phyloP scores from a whole-genome alignment of 228 moss, liverwort and hornwort genomes.

The Sphagnum fallax region DNA sequence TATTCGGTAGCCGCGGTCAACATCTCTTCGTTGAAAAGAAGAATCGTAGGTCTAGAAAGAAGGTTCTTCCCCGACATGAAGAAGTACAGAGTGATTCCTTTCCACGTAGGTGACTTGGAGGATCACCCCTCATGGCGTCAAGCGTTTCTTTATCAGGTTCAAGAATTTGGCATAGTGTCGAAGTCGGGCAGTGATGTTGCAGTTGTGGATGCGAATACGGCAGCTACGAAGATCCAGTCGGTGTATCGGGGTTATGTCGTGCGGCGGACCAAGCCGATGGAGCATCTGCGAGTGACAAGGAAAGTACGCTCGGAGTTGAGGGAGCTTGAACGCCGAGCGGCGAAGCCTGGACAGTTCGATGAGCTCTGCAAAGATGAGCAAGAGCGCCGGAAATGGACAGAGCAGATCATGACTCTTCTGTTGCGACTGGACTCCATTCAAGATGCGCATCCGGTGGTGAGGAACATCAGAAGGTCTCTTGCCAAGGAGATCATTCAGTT shows the following conservation, averaged over 20 bases:
- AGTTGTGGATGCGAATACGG: conserved; percentile 11
- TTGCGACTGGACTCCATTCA: conserved; percentile 59
- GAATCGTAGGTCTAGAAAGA: background rate
- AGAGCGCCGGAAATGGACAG: conserved; percentile 47
- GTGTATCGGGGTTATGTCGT: conserved; percentile 42
- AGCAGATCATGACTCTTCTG: conserved; percentile 46
- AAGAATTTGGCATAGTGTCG: background rate
- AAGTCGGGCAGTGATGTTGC: too few species aligned
- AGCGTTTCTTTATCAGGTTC: background rate
- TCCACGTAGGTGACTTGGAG: background rate
- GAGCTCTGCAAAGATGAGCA: conserved; percentile 23
- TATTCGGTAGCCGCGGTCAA: too few species aligned
- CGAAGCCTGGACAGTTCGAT: conserved; percentile 19
- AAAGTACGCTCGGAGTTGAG: conserved; percentile 31
- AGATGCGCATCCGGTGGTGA: conserved; percentile 49
- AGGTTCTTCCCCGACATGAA: background rate
- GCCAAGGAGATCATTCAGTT: conserved; percentile 31
- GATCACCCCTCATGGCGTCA: background rate
- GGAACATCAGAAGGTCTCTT: conserved; percentile 34
- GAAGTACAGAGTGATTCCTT: background rate
- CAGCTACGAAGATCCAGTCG: conserved; percentile 50
- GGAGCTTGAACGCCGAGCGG: conserved; percentile 16
- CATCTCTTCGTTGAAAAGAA: too few species aligned
- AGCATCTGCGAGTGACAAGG: conserved; percentile 38
- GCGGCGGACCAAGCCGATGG: conserved; percentile 41